These are phyloP conservation scores for Colletotrichum spinosum DNA, from an alignment of 2,329 filamentous ascomycete species.

Conservation along the genomic window DNA sequence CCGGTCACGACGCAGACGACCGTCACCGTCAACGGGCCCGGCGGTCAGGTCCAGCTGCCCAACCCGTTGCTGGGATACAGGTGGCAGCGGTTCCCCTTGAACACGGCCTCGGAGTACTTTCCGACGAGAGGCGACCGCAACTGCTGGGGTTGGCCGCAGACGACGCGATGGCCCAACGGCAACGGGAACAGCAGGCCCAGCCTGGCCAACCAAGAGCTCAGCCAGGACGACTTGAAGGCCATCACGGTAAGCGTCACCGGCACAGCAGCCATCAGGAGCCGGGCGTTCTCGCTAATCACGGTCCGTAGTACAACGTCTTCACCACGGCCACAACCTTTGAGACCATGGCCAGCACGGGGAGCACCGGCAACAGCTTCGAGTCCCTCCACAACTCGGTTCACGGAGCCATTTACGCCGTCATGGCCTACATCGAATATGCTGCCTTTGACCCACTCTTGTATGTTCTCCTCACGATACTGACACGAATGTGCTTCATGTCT, in stretches of 20 bases:
- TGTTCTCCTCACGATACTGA: conserved; percentile 28
- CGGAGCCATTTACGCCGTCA: conserved; percentile 50
- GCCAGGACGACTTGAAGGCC: conserved; percentile 15
- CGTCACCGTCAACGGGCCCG: conserved; percentile 48
- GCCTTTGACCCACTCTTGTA: conserved; percentile 61
- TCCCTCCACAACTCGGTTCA: conserved; percentile 57
- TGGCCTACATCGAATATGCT: conserved; percentile 51
- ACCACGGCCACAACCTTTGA: conserved; percentile 50
- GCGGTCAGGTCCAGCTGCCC: conserved; percentile 41
- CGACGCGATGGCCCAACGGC: conserved; percentile 7
- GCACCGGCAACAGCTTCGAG: conserved; percentile 55
- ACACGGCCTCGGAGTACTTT: conserved; percentile 35
- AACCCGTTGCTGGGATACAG: conserved; percentile 17
- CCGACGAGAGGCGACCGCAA: conserved; percentile 6
- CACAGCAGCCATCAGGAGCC: not conserved
- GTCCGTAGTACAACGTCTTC: conserved; percentile 53
- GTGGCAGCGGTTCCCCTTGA: conserved; percentile 31
- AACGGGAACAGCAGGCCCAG: conserved; percentile 15
- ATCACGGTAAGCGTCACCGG: not conserved
- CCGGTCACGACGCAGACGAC: conserved; percentile 49
- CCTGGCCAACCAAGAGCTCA: conserved; percentile 15
- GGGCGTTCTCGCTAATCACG: not conserved
- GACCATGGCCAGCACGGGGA: conserved; percentile 40
- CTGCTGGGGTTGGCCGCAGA: conserved; percentile 8
- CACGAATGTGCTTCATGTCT: not conserved